Base-by-base conservation (phyloP, 805 yeast genomes). In the Schwanniomyces vanrijiae region DNA sequence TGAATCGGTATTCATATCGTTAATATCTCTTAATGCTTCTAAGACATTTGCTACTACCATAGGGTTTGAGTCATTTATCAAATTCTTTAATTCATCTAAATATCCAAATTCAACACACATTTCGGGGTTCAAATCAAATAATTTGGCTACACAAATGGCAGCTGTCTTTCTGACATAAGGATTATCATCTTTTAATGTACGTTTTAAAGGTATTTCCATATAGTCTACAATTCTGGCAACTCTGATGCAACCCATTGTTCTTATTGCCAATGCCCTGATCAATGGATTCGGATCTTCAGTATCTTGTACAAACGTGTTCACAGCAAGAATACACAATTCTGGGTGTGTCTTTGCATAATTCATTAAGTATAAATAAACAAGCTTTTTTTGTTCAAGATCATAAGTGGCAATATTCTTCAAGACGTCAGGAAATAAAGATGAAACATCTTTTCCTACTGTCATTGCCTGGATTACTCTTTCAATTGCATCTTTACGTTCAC, bases 141-240 rank as follows among this genome's bases (percentile, higher is more conserved):
- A 73, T 68, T 94, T 94, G 37, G 97, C 97, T 43, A 94, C 98
- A 67, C 98, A 90, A 37, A 94, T 86, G 4, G 96, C 97, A 0
- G 99, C 99, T 0, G 99, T 94, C 60, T 95, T 94, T 52, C 99
- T 78, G 42, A 94, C 99, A 62, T 94, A 94, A 1, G 99, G 98
- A 62, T 91, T 91, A 60, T 91, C 97, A 69, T 94, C 99, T 48
- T 75, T 77, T 56, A 94, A 72, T 1, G 98, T 91, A 57, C 88
- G 79, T 52, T 84, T 83, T 53, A 94, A 73, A 0, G 99, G 99
- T 18, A 86, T 84, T 53, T 90, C 94, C 83, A 94, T 82, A 64
- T 94, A 94, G 62, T 92, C 98, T 37, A 90, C 88, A 83, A 94
- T 91, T 66, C 88, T 91, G 61, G 88, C 96, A 16, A 94, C 98